Percentiles rank a stretch among this genome's conserved stretches.
Conservation (phyloP, 2,329 filamentous ascomycete genomes). For the Xylaria sp. region DNA sequence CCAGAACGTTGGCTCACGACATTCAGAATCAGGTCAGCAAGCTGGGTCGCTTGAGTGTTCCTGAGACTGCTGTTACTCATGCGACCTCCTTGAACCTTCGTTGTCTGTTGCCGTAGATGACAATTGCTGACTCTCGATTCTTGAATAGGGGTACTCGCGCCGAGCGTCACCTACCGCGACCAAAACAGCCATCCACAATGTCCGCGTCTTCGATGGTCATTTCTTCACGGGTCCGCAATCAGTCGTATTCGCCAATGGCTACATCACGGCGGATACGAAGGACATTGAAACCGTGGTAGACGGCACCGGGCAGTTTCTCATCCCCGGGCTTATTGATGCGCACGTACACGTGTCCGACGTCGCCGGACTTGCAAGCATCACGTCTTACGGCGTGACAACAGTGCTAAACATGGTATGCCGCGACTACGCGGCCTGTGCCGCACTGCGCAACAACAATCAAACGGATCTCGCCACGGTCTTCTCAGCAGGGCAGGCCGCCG, state of each 20-base stretch:
- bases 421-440: constrained; percentile 38
- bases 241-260: constrained; percentile 37
- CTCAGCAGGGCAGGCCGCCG: constrained; percentile 33
- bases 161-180: constrained; percentile 12
- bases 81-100: neutral
- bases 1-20: constrained; percentile 11
- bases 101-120: neutral
- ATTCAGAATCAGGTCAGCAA: constrained; percentile 14
- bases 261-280: constrained; percentile 31
- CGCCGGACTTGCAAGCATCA: constrained; percentile 40
- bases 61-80: neutral
- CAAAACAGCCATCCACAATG: constrained; percentile 39
- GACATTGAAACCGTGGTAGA: constrained; percentile 39
- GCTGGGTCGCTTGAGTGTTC: neutral
- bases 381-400: constrained; percentile 46
- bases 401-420: constrained; percentile 46
- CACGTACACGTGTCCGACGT: constrained; percentile 45
- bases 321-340: constrained; percentile 49
- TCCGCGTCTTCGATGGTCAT: constrained; percentile 40
- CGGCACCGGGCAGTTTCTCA: constrained; percentile 43
- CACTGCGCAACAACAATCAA: constrained; percentile 35
- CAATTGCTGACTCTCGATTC: neutral
- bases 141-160: neutral
- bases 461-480: constrained; percentile 36
- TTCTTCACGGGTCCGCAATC: constrained; percentile 33